These are phyloP conservation scores for Fusarium bulbicola DNA, from an alignment of 2,329 filamentous ascomycete genomes.

Conservation along the genomic window DNA sequence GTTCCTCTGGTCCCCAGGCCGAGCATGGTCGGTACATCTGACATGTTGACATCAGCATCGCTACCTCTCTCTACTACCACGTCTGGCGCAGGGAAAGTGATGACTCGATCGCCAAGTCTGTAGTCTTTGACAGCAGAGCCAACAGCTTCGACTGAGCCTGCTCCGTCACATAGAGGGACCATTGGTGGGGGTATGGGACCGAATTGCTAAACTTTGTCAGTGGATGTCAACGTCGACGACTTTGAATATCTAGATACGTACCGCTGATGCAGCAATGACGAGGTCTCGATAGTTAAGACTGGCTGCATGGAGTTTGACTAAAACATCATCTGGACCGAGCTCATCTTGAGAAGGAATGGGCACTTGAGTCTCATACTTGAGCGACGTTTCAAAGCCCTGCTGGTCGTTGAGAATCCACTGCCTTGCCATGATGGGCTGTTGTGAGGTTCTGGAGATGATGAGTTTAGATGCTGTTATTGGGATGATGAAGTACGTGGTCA, in stretches of 20 bases:
- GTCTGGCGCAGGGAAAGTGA: constrained; percentile 54
- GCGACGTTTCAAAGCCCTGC: constrained; percentile 47
- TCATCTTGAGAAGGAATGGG: constrained; percentile 34
- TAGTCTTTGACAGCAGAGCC: constrained; percentile 58
- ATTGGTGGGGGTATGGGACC: constrained; percentile 40
- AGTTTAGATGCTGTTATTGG: not conserved
- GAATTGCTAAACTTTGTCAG: constrained; percentile 24
- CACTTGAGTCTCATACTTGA: constrained; percentile 45
- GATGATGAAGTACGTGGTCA: not conserved
- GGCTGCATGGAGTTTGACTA: constrained; percentile 64
- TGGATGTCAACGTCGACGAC: not conserved
- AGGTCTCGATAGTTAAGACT: constrained; percentile 61
- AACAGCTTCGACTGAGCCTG: constrained; percentile 57
- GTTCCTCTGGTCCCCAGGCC: constrained; percentile 67
- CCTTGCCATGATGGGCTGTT: not conserved
- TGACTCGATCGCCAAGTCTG: constrained; percentile 65
- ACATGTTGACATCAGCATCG: constrained; percentile 37
- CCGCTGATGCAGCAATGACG: constrained; percentile 48
- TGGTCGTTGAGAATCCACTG: constrained; percentile 43
- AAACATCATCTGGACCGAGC: constrained; percentile 66
- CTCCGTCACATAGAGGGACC: constrained; percentile 51
- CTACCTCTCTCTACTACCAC: constrained; percentile 19
- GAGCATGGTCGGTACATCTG: constrained; percentile 55
- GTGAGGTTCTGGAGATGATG: rapidly evolving
- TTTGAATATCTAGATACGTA: constrained; percentile 32